A percentile compares a stretch with the other conserved stretches of the same genome.
phyloP scores from a whole-genome alignment of 257 asterid species.

The Osmanthus fragrans region DNA sequence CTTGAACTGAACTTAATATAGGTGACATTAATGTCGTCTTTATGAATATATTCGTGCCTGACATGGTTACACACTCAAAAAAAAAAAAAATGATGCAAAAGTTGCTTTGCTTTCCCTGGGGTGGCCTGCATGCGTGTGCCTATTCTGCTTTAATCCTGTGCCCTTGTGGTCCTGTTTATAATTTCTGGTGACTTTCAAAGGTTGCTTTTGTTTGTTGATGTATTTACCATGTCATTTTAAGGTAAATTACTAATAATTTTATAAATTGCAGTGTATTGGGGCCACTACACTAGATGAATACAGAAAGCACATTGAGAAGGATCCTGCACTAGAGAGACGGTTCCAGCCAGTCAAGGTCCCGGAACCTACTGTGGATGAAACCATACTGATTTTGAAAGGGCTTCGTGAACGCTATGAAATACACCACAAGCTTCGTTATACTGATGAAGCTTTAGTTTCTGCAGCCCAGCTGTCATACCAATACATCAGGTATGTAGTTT shows the following conservation, averaged over 20 bases:
- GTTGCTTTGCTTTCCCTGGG: background rate
- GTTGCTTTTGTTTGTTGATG: background rate
- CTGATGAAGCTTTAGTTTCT: conserved; percentile 83
- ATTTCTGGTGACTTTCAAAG: background rate
- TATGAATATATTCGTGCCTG: background rate
- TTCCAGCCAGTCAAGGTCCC: conserved; percentile 98
- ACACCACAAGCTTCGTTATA: conserved; percentile 96
- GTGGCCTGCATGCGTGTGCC: background rate
- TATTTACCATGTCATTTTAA: background rate
- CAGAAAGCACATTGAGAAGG: conserved; percentile 91
- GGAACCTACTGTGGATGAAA: conserved; percentile 92
- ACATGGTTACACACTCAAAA: background rate
- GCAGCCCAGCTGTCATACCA: conserved; percentile 91
- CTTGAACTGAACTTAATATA: background rate
- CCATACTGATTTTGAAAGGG: conserved; percentile 88
- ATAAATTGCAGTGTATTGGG: conserved; percentile 75
- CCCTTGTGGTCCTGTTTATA: background rate
- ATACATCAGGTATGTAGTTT: conserved; percentile 67
- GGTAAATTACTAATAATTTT: background rate
- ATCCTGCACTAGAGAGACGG: conserved; percentile 91
- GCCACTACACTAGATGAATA: conserved; percentile 94
- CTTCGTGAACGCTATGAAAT: conserved; percentile 89
- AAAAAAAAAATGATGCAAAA: background rate
- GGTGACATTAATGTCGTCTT: background rate
- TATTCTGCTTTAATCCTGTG: background rate